Evolutionary conservation across 768 basidiomycete genomes (phyloP), one percentile per base, ranked within the genome.

Genomic region (Amanita polypyramis): DNA sequence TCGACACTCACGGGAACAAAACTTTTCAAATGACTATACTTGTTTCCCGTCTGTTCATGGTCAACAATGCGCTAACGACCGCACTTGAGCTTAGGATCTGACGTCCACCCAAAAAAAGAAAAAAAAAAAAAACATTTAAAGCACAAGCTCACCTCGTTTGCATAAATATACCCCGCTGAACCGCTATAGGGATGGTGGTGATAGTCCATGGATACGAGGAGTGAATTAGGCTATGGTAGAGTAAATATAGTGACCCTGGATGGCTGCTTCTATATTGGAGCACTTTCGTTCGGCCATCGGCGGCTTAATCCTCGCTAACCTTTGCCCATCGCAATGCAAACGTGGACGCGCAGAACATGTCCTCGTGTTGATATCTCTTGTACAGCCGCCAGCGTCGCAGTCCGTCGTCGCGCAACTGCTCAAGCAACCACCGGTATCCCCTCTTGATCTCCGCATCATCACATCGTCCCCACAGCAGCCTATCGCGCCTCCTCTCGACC

Each of bases 131-230:
- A 5, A 30, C 10, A 1, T 14, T 40, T 9, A 40, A 20, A 5
- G 4, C 12, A 25, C 25, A 44, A 21, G n/a, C 47, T 15, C 12
- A 37, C 49, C 27, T 44, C 49, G 30, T 50, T 50, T 20, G 49
- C 35, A 23, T 50, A 50, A 17, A 50, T 50, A 34, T 44, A 50
- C 15, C 49, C 35, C 3, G 49, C 49, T 6, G 49, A 38, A 17
- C 49, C 43, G 17, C 49, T 50, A 23, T 39, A 50, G 11, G 49
- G 49, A 25, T 50, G 49, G 25, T 19, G 46, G 23, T 40, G 6
- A 20, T 37, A 27, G 11, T 7, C 19, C 23, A 27, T 29, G 11
- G 17, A n/a, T 6, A n/a, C 8, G 33, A n/a, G 19, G 9, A 6
- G 14, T 20, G 27, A 12, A 29, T 5, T 12, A 21, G 15, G n/a